These are phyloP conservation scores for Penicillium sp. DNA, from an alignment of 2,329 filamentous ascomycete genomes.

Conservation along the genomic window DNA sequence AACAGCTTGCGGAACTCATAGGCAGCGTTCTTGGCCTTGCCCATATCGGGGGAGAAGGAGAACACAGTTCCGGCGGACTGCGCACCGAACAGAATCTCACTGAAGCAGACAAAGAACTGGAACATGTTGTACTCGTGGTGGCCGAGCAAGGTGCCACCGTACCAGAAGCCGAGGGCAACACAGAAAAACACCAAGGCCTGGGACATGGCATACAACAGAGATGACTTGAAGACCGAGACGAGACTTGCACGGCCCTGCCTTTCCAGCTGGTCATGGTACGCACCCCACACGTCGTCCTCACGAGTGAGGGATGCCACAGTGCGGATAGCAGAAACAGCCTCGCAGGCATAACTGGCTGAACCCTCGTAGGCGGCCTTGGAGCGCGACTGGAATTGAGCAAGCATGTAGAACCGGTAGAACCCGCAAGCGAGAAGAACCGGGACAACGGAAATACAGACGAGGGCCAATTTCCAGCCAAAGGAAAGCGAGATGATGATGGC, in stretches of 20 bases:
- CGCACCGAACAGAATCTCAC: slow-evolving; percentile 80
- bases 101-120: slow-evolving; percentile 90
- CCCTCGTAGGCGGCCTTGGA: slow-evolving; percentile 73
- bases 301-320: slow-evolving; percentile 88
- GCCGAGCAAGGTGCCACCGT: slow-evolving; percentile 71
- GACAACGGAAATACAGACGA: slow-evolving; percentile 74
- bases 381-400: slow-evolving; percentile 71
- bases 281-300: slow-evolving; percentile 69
- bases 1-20: slow-evolving; percentile 75
- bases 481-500: slow-evolving; percentile 65
- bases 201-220: slow-evolving; percentile 72
- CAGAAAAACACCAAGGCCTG: slow-evolving; percentile 80
- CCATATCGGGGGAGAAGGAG: slow-evolving; percentile 86
- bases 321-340: slow-evolving; percentile 88
- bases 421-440: slow-evolving; percentile 73
- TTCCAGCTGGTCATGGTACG: slow-evolving; percentile 65
- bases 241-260: slow-evolving; percentile 63
- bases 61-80: slow-evolving; percentile 89
- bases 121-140: slow-evolving; percentile 68
- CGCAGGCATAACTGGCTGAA: slow-evolving; percentile 82
- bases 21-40: slow-evolving; percentile 82
- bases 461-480: slow-evolving; percentile 80
- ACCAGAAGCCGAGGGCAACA: slow-evolving; percentile 89
- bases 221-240: slow-evolving; percentile 69
- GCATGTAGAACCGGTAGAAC: slow-evolving; percentile 82